Evolutionary conservation across 139 green algal species (phyloP).

Genomic region (Auxenochlorella pyrenoidosa): DNA sequence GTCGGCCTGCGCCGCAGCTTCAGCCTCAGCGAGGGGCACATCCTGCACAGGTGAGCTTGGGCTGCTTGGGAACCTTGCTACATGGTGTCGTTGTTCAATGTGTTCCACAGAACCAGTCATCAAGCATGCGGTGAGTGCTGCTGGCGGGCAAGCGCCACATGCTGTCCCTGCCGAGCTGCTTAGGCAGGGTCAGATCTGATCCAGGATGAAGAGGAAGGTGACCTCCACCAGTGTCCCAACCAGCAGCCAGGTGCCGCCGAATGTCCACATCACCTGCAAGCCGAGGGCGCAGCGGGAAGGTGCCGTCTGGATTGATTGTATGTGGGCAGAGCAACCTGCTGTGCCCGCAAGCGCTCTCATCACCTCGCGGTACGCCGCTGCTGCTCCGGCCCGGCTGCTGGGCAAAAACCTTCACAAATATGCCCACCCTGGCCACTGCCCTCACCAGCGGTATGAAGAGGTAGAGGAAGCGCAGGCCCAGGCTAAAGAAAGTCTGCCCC

Average conservation of each 20-base stretch:
- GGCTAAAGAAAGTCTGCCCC: conserved; percentile 30
- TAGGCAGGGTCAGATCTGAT: neutral
- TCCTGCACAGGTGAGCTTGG: conserved; percentile 19
- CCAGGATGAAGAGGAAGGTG: conserved; percentile 11
- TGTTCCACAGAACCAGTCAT: too few relatives aligned
- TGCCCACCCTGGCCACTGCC: neutral
- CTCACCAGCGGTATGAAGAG: conserved; percentile 29
- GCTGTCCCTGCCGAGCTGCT: too few relatives aligned
- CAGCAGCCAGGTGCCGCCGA: conserved; percentile 36
- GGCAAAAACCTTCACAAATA: neutral
- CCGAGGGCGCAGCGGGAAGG: neutral
- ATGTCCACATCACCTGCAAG: conserved; percentile 19
- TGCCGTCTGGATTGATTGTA: too few relatives aligned
- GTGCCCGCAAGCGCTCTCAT: neutral
- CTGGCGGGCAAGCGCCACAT: too few relatives aligned
- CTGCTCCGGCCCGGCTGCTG: neutral
- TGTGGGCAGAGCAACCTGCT: neutral
- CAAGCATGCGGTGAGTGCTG: too few relatives aligned
- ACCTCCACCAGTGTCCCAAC: neutral
- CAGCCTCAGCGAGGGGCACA: conserved; percentile 19
- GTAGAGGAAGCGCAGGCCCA: conserved; percentile 39
- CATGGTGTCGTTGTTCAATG: neutral
- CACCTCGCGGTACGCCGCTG: too few relatives aligned
- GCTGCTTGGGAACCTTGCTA: neutral
- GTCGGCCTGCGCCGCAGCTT: conserved; percentile 23